Base-by-base conservation (phyloP, 2,329 filamentous ascomycete genomes). In the Pseudogymnoascus sp. region DNA sequence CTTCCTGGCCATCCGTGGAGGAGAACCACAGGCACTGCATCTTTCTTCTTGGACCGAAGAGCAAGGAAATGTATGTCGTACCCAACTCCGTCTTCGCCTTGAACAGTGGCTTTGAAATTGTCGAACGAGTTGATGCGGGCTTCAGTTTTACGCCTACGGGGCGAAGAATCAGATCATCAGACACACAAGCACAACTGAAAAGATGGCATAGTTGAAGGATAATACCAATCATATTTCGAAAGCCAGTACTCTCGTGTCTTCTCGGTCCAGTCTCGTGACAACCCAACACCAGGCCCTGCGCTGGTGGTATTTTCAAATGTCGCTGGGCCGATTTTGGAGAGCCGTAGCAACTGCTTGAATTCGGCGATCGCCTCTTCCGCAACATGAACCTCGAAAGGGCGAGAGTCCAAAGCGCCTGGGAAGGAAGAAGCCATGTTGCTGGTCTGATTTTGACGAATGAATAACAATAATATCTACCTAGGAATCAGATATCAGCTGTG, bases 281-380 rank as follows among this genome's bases (percentile, higher is more conserved):
- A 59, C 23, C 67, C 76, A 40, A 82, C 73, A 1, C 82, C 82
- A 69, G 76, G 81, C 1, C 69, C 71, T 14, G 75, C 70, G 40
- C 79, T 75, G 7, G 71, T 63, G n/a, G 76, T 73, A 69, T 81
- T 82, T 67, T 83, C 81, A 42, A 76, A 84, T 1, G 78, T 80
- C 3, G 72, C 69, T 1, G 80, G 79, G 0, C 76, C 81, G 11
- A 84, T 73, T 59, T 77, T 79, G 3, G 81, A 79, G 4, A 82
- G 70, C 59, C 75, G 74, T 8, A 84, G 68, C 1, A 84, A 72
- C 3, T 77, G 73, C 62, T 77, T 74, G 65, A 84, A 77, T 12
- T 81, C 77, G 14, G 74, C 64, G 0, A 84, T 64, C 38, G 79
- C 75, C 21, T 76, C 69, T 5, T 82, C 77, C 1, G 77, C 70